Evolutionary conservation across 352 stramenopile genomes (phyloP), one percentile per base, ranked within the genome.

Genomic region (Phytophthora rubi): DNA sequence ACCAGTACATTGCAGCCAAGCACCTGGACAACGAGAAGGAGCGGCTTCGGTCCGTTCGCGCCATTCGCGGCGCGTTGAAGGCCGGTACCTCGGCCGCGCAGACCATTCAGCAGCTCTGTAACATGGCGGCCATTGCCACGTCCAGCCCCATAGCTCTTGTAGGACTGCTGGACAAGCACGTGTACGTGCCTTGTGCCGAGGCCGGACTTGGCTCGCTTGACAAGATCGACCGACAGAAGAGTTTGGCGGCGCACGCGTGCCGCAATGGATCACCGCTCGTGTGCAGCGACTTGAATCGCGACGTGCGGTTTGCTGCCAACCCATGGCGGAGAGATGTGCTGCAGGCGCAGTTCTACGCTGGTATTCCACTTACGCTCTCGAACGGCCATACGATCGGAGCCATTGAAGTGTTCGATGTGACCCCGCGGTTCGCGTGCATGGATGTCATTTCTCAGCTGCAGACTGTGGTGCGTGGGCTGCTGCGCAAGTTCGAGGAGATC

Each of bases 101-200:
- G 70, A 82, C 83, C 37, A 83, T 79, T 44, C 72, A 91, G 53
- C 85, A 94, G 65, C 79, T 95, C 28, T 91, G 83, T 68, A 90
- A 84, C 53, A 94, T 96, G 83, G 86, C 86, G 53, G 82, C 86
- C 30, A 95, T 94, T 61, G 88, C 86, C n/a, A 88, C 86, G 1
- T 79, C 82, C 42, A 91, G 83, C 49, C 75, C 82, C 0, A 81
- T 92, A 53, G 86, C 86, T 4, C 44, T 94, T 0, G 75, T 94
- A 6, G 89, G 86, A 0, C 65, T 96, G 47, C 71, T 96, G 9
- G 86, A 90, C 33, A 86, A 79, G 55, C 77, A 91, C 62, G 85
- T 93, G 28, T 94, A 92, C 48, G 65, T 89, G 10, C 68, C 92
- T 21, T 88, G 82, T 68, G 77, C 79, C 37, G 72, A 90, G 73